Conservation (phyloP, 192 early-diverging fungal species). For the Physocladia obscura region DNA sequence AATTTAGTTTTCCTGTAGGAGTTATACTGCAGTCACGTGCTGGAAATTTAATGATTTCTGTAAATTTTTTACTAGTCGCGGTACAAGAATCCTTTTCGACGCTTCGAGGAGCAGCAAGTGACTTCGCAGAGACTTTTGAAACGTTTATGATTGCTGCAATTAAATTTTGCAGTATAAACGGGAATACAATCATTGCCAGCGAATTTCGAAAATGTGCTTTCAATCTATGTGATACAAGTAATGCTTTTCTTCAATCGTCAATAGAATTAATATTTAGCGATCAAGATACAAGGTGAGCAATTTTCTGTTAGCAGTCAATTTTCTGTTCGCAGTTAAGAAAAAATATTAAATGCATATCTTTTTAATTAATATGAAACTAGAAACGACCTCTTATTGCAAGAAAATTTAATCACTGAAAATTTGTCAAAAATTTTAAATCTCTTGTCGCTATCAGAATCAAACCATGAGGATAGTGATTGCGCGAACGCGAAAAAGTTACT, state of each 20-base stretch:
- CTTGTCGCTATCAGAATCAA: too few species aligned
- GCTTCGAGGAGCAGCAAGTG: slow-evolving; percentile 32
- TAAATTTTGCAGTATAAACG: slow-evolving; percentile 21
- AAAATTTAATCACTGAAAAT: too few species aligned
- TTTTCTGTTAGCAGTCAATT: neutral
- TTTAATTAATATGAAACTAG: too few species aligned
- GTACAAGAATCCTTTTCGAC: slow-evolving; percentile 34
- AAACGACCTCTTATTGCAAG: too few species aligned
- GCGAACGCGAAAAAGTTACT: too few species aligned
- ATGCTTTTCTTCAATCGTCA: slow-evolving; percentile 23
- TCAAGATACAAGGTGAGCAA: slow-evolving; percentile 19
- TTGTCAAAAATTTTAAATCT: too few species aligned
- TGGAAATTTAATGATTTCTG: slow-evolving; percentile 33
- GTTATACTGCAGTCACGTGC: slow-evolving; percentile 38
- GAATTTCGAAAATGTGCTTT: slow-evolving; percentile 10
- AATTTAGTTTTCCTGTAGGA: slow-evolving; percentile 38
- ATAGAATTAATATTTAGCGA: slow-evolving; percentile 37
- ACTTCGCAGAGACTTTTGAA: slow-evolving; percentile 32
- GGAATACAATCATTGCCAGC: slow-evolving; percentile 9
- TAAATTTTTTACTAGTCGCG: slow-evolving; percentile 36
- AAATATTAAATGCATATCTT: too few species aligned
- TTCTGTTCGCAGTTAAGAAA: too few species aligned
- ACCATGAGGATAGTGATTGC: too few species aligned
- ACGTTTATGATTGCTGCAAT: slow-evolving; percentile 31
- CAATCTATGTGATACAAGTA: slow-evolving; percentile 8